Base-by-base conservation (phyloP, 208 protist genomes). In the Acanthamoeba lenticulata region DNA sequence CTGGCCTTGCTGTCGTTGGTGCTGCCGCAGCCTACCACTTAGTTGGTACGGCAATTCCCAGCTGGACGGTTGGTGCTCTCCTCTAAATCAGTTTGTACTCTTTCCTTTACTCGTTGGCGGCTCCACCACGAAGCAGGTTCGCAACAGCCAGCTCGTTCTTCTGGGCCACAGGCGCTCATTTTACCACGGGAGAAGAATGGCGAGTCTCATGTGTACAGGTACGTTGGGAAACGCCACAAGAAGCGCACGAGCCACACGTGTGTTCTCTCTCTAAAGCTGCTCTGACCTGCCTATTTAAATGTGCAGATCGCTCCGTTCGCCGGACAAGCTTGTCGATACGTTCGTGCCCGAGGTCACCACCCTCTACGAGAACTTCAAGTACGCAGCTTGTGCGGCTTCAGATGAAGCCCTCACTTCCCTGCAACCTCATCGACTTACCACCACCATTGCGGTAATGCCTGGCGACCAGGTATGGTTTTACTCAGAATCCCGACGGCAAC, bases 321-420 rank as follows among this genome's bases (percentile, higher is more conserved):
- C 79, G 9, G 79, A 88, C 79, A 88, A 55, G 29, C 79, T 88
- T 11, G 79, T 88, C n/a, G 79, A 49, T 3, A 34, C n/a, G 24
- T 60, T 49, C 44, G 40, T 49, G 45, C 45, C 40, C n/a, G 79
- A 88, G 47, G 52, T 72, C 24, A 49, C 85, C 85, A 91, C 85
- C 36, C 85, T 91, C 38, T 91, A 91, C 38, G 85, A 91, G 52
- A 69, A 69, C 55, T 91, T 91, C 57, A 62, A 72, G 85, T 91
- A 49, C 85, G 77, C 42, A 17, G 29, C 27, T 24, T 38, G 11
- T 77, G 11, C 29, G 24, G 9, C 27, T 38, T 17, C 27, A 40
- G 9, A 40, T 34, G 15, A n/a, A 40, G 11, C 27, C 21, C 13
- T 77, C 13, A n/a, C 13, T 77, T 55, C 5, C 29, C 79, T 60